Conservation (phyloP, 495 filamentous ascomycete genomes). For the Trichodelitschia bisporula region DNA sequence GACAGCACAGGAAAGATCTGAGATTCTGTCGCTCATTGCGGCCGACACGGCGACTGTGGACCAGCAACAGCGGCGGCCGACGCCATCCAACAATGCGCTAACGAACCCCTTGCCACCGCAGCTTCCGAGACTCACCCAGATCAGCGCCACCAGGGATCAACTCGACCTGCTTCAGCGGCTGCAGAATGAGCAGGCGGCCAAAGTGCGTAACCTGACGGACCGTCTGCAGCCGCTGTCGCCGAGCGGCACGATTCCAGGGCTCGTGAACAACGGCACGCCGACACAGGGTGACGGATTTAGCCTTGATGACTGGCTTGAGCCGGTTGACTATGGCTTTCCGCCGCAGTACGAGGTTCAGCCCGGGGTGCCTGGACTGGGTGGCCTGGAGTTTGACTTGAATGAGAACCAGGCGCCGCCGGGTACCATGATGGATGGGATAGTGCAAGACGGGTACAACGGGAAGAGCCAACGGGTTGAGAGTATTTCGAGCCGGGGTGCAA, state of each 20-base stretch:
- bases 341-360: no score
- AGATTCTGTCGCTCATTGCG: conserved; percentile 62
- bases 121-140: conserved; percentile 28
- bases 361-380: no score
- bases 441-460: no score
- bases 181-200: conserved; percentile 43
- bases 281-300: no score
- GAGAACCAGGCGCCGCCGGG: no score
- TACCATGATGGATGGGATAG: no score
- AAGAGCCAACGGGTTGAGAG: no score
- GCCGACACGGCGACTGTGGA: conserved; percentile 18
- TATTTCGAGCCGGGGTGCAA: no score
- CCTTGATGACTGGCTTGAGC: no score
- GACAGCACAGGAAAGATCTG: conserved; percentile 49
- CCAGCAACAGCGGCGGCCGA: conserved; percentile 7
- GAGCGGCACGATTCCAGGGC: conserved; percentile 52
- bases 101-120: conserved; percentile 33
- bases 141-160: conserved; percentile 34
- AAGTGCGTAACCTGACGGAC: conserved; percentile 44
- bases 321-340: no score
- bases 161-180: conserved; percentile 51
- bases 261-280: no score
- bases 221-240: conserved; percentile 57
- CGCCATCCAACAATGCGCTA: conserved; percentile 28
- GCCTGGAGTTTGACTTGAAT: no score